Base-by-base conservation (phyloP, 163 green algal genomes). In the Chlorella variabilis region DNA sequence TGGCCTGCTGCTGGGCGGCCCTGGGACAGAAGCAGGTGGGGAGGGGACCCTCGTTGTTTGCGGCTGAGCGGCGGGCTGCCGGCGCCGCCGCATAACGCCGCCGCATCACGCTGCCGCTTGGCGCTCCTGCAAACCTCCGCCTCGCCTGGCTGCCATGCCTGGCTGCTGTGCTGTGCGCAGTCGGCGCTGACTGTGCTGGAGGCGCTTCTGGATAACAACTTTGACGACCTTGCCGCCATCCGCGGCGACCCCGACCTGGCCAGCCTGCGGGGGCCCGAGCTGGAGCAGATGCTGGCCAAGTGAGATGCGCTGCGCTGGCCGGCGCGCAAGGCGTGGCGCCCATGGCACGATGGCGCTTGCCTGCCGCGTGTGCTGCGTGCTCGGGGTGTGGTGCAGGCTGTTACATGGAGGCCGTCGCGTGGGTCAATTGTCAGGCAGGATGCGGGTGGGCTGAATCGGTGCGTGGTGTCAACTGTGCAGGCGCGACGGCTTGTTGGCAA, bases 101-200 rank as follows among this genome's bases (percentile, higher is more conserved):
- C 29, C 23, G 38, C 65, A 38, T 49, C 78, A n/a, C n/a, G n/a
- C n/a, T n/a, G n/a, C n/a, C n/a, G n/a, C 15, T 54, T 54, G 45
- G 45, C 15, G 11, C 15, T 54, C 45, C 45, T 54, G 45, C 45
- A 11, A n/a, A 54, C 8, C 9, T 63, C 23, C 23, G 8, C 54
- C 54, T 63, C 15, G 54, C 54, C 54, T 63, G 54, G 8, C 18
- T 63, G 20, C 54, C 23, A 29, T n/a, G 8, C 23, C 20, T 63
- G 54, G 5, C 23, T 29, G 23, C 54, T 15, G 23, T 29, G 54
- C 23, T 29, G 23, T 15, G 8, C 23, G 54, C 80, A 78, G 20
- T 74, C 75, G 0, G 86, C 84, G 18, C 81, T 94, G n/a, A 94
- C 92, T 0, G 94, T 91, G 84, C 66, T 95, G 66, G 90, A 94